Percentiles rank a stretch among this genome's conserved stretches.
Evolutionary conservation across 345 rosid genomes (phyloP).

Genomic region (Turritis glabra): DNA sequence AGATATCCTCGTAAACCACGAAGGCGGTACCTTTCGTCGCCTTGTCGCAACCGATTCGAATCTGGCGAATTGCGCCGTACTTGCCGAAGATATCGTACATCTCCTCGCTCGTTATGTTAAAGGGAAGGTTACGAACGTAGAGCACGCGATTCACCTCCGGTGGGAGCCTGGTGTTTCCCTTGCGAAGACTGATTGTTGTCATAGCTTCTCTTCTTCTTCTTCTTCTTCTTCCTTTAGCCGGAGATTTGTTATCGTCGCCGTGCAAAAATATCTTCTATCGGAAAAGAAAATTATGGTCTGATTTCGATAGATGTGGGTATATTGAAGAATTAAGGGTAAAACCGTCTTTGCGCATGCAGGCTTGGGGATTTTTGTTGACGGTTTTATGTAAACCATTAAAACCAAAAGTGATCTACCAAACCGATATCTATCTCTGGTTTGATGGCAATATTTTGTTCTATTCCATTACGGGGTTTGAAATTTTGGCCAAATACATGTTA

Average conservation of each 20-base stretch:
- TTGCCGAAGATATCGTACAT: slow-evolving; percentile 99
- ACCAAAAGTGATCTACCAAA: neutral
- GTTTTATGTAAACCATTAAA: neutral
- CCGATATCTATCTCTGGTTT: slow-evolving; percentile 1
- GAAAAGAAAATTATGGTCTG: no score
- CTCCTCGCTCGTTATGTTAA: slow-evolving; percentile 98
- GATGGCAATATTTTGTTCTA: no score
- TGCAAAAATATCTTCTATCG: neutral
- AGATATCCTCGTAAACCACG: slow-evolving; percentile 94
- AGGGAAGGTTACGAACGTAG: slow-evolving; percentile 96
- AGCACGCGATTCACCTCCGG: slow-evolving; percentile 95
- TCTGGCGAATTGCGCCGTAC: slow-evolving; percentile 96
- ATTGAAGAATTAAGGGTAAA: no score
- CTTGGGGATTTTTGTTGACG: no score
- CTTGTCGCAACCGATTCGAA: slow-evolving; percentile 85
- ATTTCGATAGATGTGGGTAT: no score
- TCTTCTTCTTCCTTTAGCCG: slow-evolving; percentile 4
- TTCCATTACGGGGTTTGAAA: no score
- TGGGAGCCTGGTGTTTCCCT: slow-evolving; percentile 85
- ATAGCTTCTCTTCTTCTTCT: slow-evolving; percentile 37
- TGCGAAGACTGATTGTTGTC: slow-evolving; percentile 77
- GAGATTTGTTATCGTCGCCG: slow-evolving; percentile 19
- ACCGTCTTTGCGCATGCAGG: slow-evolving; percentile 5
- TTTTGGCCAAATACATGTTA: no score
- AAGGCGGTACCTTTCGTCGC: slow-evolving; percentile 94